Conservation (phyloP, 768 basidiomycete species). For the Rhizopogon vinicolor region DNA sequence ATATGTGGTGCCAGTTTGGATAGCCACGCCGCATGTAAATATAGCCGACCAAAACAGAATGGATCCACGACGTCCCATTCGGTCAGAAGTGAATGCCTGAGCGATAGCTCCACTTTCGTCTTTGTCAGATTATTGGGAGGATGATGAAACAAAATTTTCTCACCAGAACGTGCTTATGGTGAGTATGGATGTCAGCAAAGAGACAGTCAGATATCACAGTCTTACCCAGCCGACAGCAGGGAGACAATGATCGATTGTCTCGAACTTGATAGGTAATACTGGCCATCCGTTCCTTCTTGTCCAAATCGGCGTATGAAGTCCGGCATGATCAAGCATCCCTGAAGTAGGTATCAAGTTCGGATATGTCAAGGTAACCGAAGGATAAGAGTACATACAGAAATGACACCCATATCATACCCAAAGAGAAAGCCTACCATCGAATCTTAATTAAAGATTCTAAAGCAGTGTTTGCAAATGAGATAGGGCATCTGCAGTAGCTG, state of each 20-base stretch:
- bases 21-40: constrained; percentile 63
- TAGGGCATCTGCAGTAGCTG: neutral
- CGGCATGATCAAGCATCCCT: constrained; percentile 79
- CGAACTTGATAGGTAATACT: constrained; percentile 49
- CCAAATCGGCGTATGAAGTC: constrained; percentile 74
- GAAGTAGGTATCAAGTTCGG: neutral
- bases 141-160: constrained; percentile 8
- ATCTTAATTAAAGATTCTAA: neutral
- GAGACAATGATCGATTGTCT: constrained; percentile 78
- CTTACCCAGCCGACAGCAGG: constrained; percentile 66
- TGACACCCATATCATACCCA: constrained; percentile 76
- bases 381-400: constrained; percentile 43
- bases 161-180: constrained; percentile 48
- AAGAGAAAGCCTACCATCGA: constrained; percentile 51
- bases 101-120: constrained; percentile 52
- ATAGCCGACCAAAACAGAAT: constrained; percentile 74
- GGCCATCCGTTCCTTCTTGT: constrained; percentile 41
- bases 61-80: constrained; percentile 66
- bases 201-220: neutral
- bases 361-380: neutral
- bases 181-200: neutral
- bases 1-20: constrained; percentile 62
- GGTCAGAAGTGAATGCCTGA: constrained; percentile 73
- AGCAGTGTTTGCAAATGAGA: neutral
- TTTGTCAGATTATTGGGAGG: constrained; percentile 1